Percentiles rank a stretch among this genome's conserved stretches.
Conservation (phyloP, 1,139 yeast species). For the Wickerhamomyces sp. region DNA sequence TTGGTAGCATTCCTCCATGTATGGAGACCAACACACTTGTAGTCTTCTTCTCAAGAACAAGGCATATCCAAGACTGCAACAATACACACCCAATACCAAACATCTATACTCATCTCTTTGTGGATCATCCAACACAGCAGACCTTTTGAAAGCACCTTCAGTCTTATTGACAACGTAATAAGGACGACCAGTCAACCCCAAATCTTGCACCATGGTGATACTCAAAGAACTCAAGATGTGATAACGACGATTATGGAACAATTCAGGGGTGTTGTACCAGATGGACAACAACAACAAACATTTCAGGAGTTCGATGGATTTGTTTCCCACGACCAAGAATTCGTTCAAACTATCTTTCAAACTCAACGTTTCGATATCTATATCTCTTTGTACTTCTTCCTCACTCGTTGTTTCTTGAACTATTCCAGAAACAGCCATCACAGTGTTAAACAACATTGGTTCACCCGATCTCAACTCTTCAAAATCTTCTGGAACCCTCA, state of each 20-base stretch:
- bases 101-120: constrained; percentile 36
- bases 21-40: constrained; percentile 42
- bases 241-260: constrained; percentile 72
- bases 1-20: constrained; percentile 56
- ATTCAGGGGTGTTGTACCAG: constrained; percentile 84
- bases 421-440: constrained; percentile 58
- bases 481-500: constrained; percentile 41
- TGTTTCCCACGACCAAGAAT: constrained; percentile 65
- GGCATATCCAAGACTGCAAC: constrained; percentile 47
- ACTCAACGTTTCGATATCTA: constrained; percentile 53
- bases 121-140: constrained; percentile 24
- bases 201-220: constrained; percentile 66
- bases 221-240: constrained; percentile 65
- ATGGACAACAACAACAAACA: constrained; percentile 54
- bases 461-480: constrained; percentile 43
- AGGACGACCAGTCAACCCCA: constrained; percentile 62
- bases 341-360: constrained; percentile 55
- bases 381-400: constrained; percentile 30
- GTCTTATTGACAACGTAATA: constrained; percentile 34
- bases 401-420: constrained; percentile 28
- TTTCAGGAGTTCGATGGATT: constrained; percentile 63
- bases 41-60: constrained; percentile 48
- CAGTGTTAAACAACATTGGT: constrained; percentile 59
- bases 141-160: constrained; percentile 32
- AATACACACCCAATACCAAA: constrained; percentile 43